A percentile compares a stretch with the other conserved stretches of the same genome.
Conservation (phyloP, 306 rosid species). For the Begonia loranthoides region DNA sequence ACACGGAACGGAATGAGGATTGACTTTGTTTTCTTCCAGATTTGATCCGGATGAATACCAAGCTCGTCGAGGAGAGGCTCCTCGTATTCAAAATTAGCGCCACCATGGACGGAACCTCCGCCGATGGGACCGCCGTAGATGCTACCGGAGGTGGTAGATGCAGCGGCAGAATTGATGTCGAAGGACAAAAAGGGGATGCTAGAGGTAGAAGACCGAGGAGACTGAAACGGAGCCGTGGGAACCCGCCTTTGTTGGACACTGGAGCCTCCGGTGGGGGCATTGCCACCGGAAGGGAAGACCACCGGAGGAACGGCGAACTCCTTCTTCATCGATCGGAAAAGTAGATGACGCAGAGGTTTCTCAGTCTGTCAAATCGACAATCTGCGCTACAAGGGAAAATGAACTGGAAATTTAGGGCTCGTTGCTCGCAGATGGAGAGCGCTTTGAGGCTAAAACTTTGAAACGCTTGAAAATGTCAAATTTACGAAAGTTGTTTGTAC, state of each 20-base stretch:
- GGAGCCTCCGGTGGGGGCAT: constrained; percentile 29
- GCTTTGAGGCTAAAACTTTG: too few relatives aligned
- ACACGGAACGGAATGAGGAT: constrained; percentile 73
- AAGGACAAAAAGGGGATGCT: constrained; percentile 92
- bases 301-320: constrained; percentile 80
- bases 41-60: constrained; percentile 92
- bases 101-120: constrained; percentile 28
- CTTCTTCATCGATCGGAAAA: constrained; percentile 29
- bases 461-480: too few relatives aligned
- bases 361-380: too few relatives aligned
- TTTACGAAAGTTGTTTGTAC: too few relatives aligned
- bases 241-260: constrained; percentile 56
- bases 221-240: constrained; percentile 81
- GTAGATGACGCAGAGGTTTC: neutral
- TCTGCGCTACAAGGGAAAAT: too few relatives aligned
- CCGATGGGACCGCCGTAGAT: constrained; percentile 42
- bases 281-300: constrained; percentile 62
- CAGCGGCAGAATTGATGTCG: constrained; percentile 76
- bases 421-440: too few relatives aligned
- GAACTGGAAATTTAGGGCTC: too few relatives aligned
- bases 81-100: constrained; percentile 64
- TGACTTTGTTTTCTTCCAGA: constrained; percentile 80
- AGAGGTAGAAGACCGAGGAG: constrained; percentile 40
- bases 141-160: constrained; percentile 42
- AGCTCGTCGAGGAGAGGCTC: constrained; percentile 94